Evolutionary conservation across 2,329 filamentous ascomycete species (phyloP).

Genomic region (Fusarium nodosum): DNA sequence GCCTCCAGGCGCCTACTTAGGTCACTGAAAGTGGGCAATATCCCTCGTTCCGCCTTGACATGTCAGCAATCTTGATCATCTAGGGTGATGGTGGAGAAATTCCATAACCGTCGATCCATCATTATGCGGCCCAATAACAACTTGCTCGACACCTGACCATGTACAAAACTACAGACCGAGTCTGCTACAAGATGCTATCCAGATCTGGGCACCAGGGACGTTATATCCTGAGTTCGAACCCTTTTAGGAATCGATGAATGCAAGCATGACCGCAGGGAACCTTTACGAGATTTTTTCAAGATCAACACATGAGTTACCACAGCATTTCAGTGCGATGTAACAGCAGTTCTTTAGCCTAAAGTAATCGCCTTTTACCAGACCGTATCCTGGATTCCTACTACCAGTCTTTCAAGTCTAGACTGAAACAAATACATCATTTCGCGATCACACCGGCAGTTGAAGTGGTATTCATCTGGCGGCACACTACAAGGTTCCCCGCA

Average conservation of each 20-base stretch:
- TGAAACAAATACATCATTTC: not conserved
- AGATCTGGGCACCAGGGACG: not conserved
- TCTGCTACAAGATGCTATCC: not conserved
- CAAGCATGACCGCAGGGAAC: not conserved
- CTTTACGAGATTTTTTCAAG: not conserved
- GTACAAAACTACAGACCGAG: rapidly evolving
- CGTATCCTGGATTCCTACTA: too few species aligned
- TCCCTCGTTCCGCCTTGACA: not conserved
- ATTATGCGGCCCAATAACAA: not conserved
- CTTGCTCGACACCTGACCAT: not conserved
- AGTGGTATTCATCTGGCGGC: not conserved
- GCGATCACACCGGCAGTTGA: not conserved
- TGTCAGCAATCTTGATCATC: not conserved
- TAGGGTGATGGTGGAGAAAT: not conserved
- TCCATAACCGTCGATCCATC: not conserved
- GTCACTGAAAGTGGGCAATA: not conserved
- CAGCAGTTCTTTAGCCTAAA: not conserved
- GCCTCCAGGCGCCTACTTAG: too few species aligned
- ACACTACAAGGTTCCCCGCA: not conserved
- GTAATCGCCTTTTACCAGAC: not conserved
- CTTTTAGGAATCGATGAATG: not conserved
- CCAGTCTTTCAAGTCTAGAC: not conserved
- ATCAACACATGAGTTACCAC: not conserved
- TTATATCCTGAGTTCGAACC: not conserved
- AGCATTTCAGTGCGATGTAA: not conserved